Conservation (phyloP, 2,329 filamentous ascomycete genomes). For the Paraphaeosphaeria sporulosa region DNA sequence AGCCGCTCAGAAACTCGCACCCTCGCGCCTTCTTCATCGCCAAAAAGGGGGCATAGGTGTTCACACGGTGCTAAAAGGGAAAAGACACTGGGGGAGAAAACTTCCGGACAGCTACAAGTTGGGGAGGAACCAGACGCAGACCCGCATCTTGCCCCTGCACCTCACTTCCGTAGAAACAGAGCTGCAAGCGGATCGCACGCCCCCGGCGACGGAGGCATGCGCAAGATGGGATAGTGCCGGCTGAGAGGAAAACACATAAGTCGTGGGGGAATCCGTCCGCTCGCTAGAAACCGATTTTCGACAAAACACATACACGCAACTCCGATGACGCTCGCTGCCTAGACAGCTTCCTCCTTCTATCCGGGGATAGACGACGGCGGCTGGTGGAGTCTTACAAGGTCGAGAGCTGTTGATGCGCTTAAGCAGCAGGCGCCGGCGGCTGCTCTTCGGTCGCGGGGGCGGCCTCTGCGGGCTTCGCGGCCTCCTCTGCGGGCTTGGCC, state of each 20-base stretch:
- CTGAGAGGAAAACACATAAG: constrained; percentile 49
- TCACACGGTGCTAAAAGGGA: constrained; percentile 38
- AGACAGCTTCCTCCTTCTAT: constrained; percentile 43
- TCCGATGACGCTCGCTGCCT: constrained; percentile 49
- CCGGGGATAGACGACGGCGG: constrained; percentile 41
- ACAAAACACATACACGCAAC: constrained; percentile 50
- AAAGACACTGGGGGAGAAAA: constrained; percentile 43
- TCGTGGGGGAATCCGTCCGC: constrained; percentile 52
- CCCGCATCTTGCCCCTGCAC: constrained; percentile 31
- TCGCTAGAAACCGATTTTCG: constrained; percentile 52
- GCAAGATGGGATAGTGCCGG: constrained; percentile 32
- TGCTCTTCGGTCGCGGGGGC: constrained; percentile 39
- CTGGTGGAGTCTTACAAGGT: constrained; percentile 44
- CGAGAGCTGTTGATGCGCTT: constrained; percentile 41
- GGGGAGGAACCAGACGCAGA: constrained; percentile 38
- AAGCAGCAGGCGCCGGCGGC: constrained; percentile 42
- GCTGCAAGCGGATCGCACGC: constrained; percentile 17
- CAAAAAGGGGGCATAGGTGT: constrained; percentile 31
- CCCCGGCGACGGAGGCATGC: constrained; percentile 30
- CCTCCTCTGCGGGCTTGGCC: constrained; percentile 58
- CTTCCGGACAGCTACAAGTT: constrained; percentile 34
- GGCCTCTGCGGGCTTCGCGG: constrained; percentile 52
- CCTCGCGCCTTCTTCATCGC: constrained; percentile 16
- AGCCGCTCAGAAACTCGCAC: constrained; percentile 17
- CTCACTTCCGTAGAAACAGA: constrained; percentile 35